Conservation (phyloP, 1,284 basidiomycete species). For the Cryptococcus wingfieldii region DNA sequence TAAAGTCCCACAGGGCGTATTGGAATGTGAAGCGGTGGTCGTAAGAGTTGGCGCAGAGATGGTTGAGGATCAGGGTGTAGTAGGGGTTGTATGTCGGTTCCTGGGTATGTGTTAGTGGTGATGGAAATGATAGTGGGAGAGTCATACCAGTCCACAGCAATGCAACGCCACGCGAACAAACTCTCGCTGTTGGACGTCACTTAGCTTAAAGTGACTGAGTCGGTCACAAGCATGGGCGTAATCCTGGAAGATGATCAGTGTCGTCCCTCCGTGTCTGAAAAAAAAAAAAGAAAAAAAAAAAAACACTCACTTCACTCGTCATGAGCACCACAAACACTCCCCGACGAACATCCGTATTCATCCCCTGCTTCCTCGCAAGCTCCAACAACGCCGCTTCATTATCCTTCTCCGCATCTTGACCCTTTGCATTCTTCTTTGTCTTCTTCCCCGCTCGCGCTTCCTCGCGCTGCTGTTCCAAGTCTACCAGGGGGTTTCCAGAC, state of each 20-base stretch:
- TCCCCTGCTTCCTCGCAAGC: conserved; percentile 87
- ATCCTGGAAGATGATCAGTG: conserved; percentile 57
- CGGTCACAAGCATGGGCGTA: conserved; percentile 89
- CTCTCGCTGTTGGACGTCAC: conserved; percentile 89
- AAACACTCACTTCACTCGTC: conserved; percentile 73
- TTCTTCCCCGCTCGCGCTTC: conserved; percentile 19
- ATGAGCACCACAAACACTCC: conserved; percentile 89
- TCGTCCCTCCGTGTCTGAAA: not conserved
- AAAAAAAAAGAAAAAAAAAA: too few relatives aligned
- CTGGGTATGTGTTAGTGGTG: conserved; percentile 48
- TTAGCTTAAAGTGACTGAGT: conserved; percentile 73
- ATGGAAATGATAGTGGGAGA: not conserved
- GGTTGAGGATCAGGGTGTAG: conserved; percentile 80
- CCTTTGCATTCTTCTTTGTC: conserved; percentile 18
- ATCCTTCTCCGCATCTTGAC: conserved; percentile 7
- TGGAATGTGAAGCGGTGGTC: conserved; percentile 88
- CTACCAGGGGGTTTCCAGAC: conserved; percentile 82
- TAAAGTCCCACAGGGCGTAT: conserved; percentile 95
- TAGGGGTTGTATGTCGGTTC: conserved; percentile 93
- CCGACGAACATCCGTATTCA: conserved; percentile 94
- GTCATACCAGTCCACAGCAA: conserved; percentile 80
- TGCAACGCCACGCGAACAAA: conserved; percentile 87
- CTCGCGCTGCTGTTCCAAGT: conserved; percentile 51
- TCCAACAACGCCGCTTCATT: conserved; percentile 60
- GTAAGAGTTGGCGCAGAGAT: conserved; percentile 52